These are phyloP conservation scores for Volvox africanus DNA, from an alignment of 139 green algal genomes.

Conservation along the genomic window DNA sequence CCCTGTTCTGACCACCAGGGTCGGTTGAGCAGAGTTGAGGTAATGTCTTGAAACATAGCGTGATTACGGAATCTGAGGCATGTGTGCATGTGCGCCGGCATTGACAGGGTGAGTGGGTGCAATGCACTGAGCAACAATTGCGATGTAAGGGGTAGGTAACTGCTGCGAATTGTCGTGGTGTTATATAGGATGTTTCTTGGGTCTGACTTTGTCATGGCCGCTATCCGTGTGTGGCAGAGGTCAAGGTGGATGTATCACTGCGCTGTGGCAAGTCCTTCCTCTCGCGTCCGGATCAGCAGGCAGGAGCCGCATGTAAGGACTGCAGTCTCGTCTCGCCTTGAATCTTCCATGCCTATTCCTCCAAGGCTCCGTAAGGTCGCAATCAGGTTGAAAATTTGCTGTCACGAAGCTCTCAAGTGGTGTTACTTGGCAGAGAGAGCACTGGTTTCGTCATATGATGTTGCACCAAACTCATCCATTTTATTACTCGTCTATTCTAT, in stretches of 20 bases:
- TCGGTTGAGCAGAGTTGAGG: no score
- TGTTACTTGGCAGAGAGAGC: background rate
- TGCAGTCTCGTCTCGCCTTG: background rate
- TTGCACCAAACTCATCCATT: background rate
- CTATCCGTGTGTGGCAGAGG: background rate
- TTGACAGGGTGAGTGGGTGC: background rate
- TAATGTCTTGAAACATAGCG: no score
- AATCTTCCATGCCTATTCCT: background rate
- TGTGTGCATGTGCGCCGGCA: background rate
- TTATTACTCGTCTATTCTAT: no score
- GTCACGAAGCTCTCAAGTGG: background rate
- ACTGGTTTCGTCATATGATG: background rate
- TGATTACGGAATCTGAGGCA: no score
- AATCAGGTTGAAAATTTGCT: background rate
- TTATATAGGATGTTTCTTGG: background rate
- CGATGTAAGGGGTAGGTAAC: background rate
- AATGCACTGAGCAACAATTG: background rate
- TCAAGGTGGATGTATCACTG: background rate
- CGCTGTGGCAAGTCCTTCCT: conserved; percentile 34
- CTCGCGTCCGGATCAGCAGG: background rate
- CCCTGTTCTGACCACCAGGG: no score
- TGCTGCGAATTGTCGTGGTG: background rate
- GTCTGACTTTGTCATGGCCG: background rate
- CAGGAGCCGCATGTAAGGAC: background rate
- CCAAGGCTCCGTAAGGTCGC: background rate